phyloP scores from a whole-genome alignment of 176 grass and related monocot species.

The Rhynchospora tenuis region DNA sequence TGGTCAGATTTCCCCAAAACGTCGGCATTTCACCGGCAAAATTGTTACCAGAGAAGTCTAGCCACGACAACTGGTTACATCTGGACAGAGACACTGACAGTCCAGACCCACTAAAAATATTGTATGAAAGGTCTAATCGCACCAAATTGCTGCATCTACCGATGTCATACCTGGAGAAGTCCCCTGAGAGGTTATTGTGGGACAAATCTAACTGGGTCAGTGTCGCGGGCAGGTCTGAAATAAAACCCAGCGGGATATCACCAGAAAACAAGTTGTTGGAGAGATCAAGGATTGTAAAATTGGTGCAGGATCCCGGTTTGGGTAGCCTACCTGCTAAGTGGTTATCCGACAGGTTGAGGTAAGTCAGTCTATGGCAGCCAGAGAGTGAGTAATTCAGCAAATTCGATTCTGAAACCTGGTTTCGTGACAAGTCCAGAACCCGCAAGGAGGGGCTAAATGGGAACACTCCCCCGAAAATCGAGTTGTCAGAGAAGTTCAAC shows the following conservation, averaged over 20 bases:
- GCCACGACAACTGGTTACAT: slow-evolving; percentile 42
- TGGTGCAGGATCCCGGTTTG: slow-evolving; percentile 39
- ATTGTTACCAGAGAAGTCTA: slow-evolving; percentile 72
- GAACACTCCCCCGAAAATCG: slow-evolving; percentile 42
- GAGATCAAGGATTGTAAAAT: slow-evolving; percentile 49
- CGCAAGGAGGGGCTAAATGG: slow-evolving; percentile 49
- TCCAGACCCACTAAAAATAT: slow-evolving; percentile 29
- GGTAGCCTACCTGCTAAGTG: slow-evolving; percentile 42
- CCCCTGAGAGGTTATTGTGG: slow-evolving; percentile 71
- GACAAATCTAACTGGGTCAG: slow-evolving; percentile 48
- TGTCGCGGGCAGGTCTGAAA: slow-evolving; percentile 35
- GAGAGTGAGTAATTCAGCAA: slow-evolving; percentile 72
- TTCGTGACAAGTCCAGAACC: slow-evolving; percentile 71
- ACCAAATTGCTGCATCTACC: slow-evolving; percentile 50
- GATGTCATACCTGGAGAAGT: slow-evolving; percentile 58
- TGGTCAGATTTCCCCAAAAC: slow-evolving; percentile 37
- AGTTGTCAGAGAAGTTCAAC: slow-evolving; percentile 70
- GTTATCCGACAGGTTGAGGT: slow-evolving; percentile 95
- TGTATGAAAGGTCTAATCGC: slow-evolving; percentile 65
- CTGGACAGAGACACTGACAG: slow-evolving; percentile 43
- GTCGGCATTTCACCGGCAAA: slow-evolving; percentile 43
- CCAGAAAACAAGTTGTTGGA: slow-evolving; percentile 77
- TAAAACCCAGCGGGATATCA: slow-evolving; percentile 33
- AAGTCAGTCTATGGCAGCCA: slow-evolving; percentile 45
- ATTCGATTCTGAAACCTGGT: slow-evolving; percentile 42